These are phyloP conservation scores for Leccinum angustisporum DNA, from an alignment of 1,284 basidiomycete species.

Conservation along the genomic window DNA sequence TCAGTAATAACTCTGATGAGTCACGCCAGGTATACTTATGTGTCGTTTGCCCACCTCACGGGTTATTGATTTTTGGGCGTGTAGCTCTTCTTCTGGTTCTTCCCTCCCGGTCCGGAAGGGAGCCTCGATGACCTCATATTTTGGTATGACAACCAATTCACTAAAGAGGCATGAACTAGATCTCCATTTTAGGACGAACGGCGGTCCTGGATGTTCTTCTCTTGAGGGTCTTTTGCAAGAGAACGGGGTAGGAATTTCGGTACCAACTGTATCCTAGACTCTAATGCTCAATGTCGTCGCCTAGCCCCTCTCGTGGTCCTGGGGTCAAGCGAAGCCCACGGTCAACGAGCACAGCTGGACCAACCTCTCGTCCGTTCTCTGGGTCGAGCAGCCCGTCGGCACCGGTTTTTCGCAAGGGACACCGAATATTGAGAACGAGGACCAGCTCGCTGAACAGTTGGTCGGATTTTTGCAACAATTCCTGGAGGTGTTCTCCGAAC, in stretches of 20 bases:
- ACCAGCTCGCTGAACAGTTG: constrained; percentile 54
- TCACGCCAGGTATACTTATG: constrained; percentile 53
- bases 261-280: background rate
- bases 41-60: constrained; percentile 57
- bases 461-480: constrained; percentile 69
- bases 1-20: constrained; percentile 59
- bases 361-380: constrained; percentile 77
- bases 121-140: constrained; percentile 72
- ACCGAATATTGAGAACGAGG: constrained; percentile 69
- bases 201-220: too few relatives aligned
- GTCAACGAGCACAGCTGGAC: constrained; percentile 78
- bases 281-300: background rate
- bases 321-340: constrained; percentile 63
- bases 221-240: too few relatives aligned
- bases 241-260: constrained; percentile 62
- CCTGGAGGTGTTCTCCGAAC: constrained; percentile 66
- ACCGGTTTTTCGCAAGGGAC: constrained; percentile 79
- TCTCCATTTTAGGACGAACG: too few relatives aligned
- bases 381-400: constrained; percentile 82
- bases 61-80: constrained; percentile 44
- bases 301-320: constrained; percentile 67
- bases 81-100: constrained; percentile 86
- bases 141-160: constrained; percentile 44
- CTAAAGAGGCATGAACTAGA: background rate
- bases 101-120: constrained; percentile 72